Conservation (phyloP, 108 stramenopile species). For the Skeletonema menzelii region DNA sequence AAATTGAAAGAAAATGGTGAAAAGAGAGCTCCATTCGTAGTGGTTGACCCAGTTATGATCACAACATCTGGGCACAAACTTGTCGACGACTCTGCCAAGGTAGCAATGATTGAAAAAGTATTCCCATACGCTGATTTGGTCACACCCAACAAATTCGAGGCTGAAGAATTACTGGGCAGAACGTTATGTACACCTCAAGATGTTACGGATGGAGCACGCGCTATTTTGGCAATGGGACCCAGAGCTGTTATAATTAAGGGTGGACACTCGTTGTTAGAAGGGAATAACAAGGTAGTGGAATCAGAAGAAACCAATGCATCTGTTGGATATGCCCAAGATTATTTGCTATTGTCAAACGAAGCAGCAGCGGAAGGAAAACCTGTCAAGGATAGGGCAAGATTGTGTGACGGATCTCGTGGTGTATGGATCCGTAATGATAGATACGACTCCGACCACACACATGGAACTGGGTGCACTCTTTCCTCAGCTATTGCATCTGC, state of each 20-base stretch:
- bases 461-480: conserved; percentile 92
- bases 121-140: conserved; percentile 85
- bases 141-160: conserved; percentile 93
- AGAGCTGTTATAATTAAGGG: conserved; percentile 91
- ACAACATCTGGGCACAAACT: conserved; percentile 85
- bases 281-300: conserved; percentile 4
- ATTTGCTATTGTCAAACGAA: conserved; percentile 49
- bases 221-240: conserved; percentile 67
- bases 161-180: conserved; percentile 80
- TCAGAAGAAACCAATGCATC: conserved; percentile 34
- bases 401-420: conserved; percentile 75
- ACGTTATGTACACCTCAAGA: conserved; percentile 59
- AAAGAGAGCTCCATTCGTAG: conserved; percentile 56
- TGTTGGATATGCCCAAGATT: conserved; percentile 73
- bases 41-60: conserved; percentile 95
- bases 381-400: conserved; percentile 40
- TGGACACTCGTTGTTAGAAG: conserved; percentile 73
- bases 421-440: conserved; percentile 75
- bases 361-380: conserved; percentile 44
- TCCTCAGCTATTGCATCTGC: conserved; percentile 88
- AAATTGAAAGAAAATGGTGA: conserved; percentile 16
- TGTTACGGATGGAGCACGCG: conserved; percentile 78
- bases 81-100: conserved; percentile 75
- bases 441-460: conserved; percentile 78
- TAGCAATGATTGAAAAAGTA: conserved; percentile 65